Evolutionary conservation across 352 stramenopile species (phyloP), one percentile per base, ranked within the genome.

Genomic region (Globisporangium cystogenes): DNA sequence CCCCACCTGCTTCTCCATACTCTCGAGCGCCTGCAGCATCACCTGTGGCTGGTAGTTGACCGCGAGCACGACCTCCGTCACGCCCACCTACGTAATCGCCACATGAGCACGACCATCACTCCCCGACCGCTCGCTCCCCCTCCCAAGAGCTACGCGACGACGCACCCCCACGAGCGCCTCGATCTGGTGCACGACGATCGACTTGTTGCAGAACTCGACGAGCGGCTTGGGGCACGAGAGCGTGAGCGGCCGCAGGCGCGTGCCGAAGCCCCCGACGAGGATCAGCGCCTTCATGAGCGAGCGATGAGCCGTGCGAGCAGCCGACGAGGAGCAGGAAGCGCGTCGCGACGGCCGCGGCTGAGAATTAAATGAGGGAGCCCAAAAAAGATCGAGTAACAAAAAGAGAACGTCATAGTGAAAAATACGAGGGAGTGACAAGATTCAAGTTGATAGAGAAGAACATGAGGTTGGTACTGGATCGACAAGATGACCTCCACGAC

Each of bases 191-290:
- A 90, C 45, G 14, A 96, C 80, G 57, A 96, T 91, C 11, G 87
- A 84, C 50, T 94, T 95, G 71, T 96, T 96, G 70, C 82, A 93
- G 68, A 96, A 96, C 60, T 96, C 87, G 41, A 96, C 87, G 24
- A 96, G 70, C 29, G 87, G 87, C 72, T 95, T 96, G 44, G 87
- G 83, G 41, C 82, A 94, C 45, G 86, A 95, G 42, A 96, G 82
- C 48, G 87, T 96, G 24, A 96, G 82, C 59, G 87, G 87, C 37
- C 87, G 84, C 64, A 96, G 72, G 47, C 86, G 81, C 68, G 87
- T 96, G 52, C 87, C 87, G 62, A 95, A 96, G 56, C 87, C 87
- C 18, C 87, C 87, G 29, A 96, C 85, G 31, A 96, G 73, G 57
- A 96, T 96, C 69, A 96, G 59, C 61, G 86, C 87, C 75, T 96